Conservation (phyloP, 805 yeast genomes). For the Yamadazyma scolyti region DNA sequence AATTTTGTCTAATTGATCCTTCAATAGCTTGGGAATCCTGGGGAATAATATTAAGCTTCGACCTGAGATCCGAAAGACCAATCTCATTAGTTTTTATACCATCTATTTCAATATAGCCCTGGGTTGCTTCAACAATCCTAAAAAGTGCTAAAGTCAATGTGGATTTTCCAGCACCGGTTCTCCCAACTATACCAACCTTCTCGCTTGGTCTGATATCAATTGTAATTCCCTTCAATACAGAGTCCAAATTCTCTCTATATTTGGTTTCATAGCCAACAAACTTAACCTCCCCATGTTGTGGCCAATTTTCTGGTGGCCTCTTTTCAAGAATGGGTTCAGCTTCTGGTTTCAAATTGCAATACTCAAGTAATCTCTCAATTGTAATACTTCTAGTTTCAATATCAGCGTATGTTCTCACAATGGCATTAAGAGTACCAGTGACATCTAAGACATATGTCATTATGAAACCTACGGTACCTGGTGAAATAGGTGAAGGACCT, state of each 20-base stretch:
- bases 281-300: constrained; percentile 60
- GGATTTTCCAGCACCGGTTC: constrained; percentile 96
- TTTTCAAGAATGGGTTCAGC: constrained; percentile 40
- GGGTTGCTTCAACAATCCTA: constrained; percentile 75
- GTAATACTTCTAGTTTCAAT: constrained; percentile 31
- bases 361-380: constrained; percentile 36
- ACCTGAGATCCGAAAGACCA: constrained; percentile 77
- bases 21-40: constrained; percentile 92
- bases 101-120: constrained; percentile 72
- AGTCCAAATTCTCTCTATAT: constrained; percentile 77
- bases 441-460: constrained; percentile 33
- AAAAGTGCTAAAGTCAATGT: constrained; percentile 81
- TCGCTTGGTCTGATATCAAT: constrained; percentile 68
- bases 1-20: constrained; percentile 79
- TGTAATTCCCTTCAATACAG: constrained; percentile 67
- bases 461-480: constrained; percentile 35
- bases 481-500: constrained; percentile 19
- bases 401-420: constrained; percentile 32
- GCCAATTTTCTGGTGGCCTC: constrained; percentile 58
- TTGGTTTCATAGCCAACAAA: constrained; percentile 77
- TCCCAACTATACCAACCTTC: constrained; percentile 92
- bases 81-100: constrained; percentile 59
- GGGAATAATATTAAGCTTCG: constrained; percentile 79
- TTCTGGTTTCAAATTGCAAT: constrained; percentile 37
- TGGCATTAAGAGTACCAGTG: constrained; percentile 26